Evolutionary conservation across 768 basidiomycete genomes (phyloP).

Genomic region (Dendrothele bispora): DNA sequence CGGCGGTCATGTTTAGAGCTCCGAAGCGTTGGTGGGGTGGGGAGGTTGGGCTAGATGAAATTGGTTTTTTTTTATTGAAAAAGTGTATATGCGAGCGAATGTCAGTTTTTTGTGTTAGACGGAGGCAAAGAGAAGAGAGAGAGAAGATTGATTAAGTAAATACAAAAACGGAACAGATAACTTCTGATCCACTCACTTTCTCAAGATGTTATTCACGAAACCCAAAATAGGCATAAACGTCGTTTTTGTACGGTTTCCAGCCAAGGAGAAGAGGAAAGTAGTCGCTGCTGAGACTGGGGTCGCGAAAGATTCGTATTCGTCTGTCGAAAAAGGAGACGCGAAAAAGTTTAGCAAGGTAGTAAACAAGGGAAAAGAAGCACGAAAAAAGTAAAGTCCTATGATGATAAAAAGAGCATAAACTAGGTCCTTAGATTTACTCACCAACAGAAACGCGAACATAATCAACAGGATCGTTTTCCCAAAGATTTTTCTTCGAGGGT

Average conservation of each 20-base stretch:
- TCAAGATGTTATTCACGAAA: conserved; percentile 75
- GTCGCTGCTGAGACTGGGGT: conserved; percentile 80
- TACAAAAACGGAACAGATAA: not conserved
- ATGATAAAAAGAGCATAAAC: too few species aligned
- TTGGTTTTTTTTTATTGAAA: conserved; percentile 20
- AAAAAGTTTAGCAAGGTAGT: not conserved
- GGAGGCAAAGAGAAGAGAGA: not conserved
- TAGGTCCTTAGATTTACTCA: conserved; percentile 39
- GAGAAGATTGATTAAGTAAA: conserved; percentile 3
- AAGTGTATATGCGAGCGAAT: not conserved
- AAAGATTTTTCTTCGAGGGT: conserved; percentile 60
- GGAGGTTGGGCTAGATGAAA: conserved; percentile 23
- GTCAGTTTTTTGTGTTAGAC: not conserved
- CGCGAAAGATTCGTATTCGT: conserved; percentile 79
- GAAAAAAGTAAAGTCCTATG: not conserved
- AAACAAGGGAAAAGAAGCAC: not conserved
- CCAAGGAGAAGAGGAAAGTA: conserved; percentile 76
- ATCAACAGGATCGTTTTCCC: conserved; percentile 83
- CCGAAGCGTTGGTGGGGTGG: conserved; percentile 73
- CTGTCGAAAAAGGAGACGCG: conserved; percentile 37
- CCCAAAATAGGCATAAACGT: conserved; percentile 79
- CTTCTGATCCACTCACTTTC: conserved; percentile 44
- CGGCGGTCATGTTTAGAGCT: conserved; percentile 80
- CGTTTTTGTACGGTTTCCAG: conserved; percentile 77
- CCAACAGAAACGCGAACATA: conserved; percentile 78